Percentiles rank a stretch among this genome's conserved stretches.
phyloP scores from a whole-genome alignment of 1,139 yeast genomes.

The Cylindricascospora bacillispora region DNA sequence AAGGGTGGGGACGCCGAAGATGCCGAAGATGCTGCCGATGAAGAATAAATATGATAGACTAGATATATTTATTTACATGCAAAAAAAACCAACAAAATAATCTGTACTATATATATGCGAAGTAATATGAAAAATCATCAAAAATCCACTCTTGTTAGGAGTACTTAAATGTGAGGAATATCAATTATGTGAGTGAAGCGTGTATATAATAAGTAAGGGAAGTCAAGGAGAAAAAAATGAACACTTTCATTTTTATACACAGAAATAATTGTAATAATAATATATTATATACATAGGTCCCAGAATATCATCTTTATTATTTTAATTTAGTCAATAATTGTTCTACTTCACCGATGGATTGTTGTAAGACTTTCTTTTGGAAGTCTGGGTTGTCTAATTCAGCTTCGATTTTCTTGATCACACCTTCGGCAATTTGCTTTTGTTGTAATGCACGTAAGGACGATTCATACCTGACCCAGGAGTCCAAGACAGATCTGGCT shows the following conservation, averaged over 20 bases:
- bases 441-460: constrained; percentile 96
- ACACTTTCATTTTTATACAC: too few species aligned
- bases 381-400: constrained; percentile 79
- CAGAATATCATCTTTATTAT: constrained; percentile 5
- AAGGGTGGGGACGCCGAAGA: constrained; percentile 41
- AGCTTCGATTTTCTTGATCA: constrained; percentile 77
- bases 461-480: constrained; percentile 98
- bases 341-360: constrained; percentile 87
- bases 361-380: constrained; percentile 86
- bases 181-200: too few species aligned
- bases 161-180: too few species aligned
- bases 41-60: too few species aligned
- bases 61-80: too few species aligned
- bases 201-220: too few species aligned
- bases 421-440: constrained; percentile 76
- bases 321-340: constrained; percentile 44
- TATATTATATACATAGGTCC: constrained; percentile 1
- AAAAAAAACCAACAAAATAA: too few species aligned
- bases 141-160: too few species aligned
- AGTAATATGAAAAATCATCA: too few species aligned
- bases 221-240: too few species aligned
- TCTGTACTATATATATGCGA: too few species aligned
- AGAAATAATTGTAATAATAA: too few species aligned
- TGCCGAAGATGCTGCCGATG: constrained; percentile 52
- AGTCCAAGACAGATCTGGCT: constrained; percentile 91